A percentile compares a stretch with the other conserved stretches of the same genome.
Conservation (phyloP, 2,329 filamentous ascomycete species). For the Fusarium sp. region DNA sequence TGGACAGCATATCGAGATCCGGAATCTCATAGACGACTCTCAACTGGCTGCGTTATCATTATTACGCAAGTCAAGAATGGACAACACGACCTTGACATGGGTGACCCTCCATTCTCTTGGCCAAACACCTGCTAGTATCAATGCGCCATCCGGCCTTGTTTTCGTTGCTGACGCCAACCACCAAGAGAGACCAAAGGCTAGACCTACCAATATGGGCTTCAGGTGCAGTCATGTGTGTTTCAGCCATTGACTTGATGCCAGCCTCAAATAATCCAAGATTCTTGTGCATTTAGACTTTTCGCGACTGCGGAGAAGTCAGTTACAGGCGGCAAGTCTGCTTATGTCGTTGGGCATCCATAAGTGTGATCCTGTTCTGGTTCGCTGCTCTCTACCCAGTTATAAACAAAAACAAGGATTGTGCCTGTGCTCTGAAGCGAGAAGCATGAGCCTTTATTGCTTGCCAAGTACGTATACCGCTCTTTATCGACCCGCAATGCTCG, state of each 20-base stretch:
- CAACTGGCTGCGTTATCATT: conserved; percentile 8
- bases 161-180: conserved; percentile 46
- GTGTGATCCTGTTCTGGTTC: conserved; percentile 11
- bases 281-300: conserved; percentile 20
- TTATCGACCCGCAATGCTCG: conserved; percentile 29
- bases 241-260: conserved; percentile 10
- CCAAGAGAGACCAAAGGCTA: conserved; percentile 22
- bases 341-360: conserved; percentile 27
- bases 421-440: neutral
- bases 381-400: conserved; percentile 11
- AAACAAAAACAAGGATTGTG: conserved; percentile 17
- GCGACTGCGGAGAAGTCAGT: neutral
- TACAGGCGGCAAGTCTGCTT: neutral
- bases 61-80: conserved; percentile 15
- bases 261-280: conserved; percentile 16
- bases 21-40: neutral
- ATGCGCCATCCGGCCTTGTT: conserved; percentile 35
- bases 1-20: neutral
- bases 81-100: conserved; percentile 34
- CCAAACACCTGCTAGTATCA: conserved; percentile 33
- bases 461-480: conserved; percentile 28
- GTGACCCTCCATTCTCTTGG: conserved; percentile 31
- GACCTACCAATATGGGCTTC: conserved; percentile 13
- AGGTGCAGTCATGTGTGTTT: conserved; percentile 18
- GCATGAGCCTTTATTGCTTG: conserved; percentile 8